Evolutionary conservation across 345 rosid species (phyloP).

Genomic region (rapeseed (Brassica napus)): DNA sequence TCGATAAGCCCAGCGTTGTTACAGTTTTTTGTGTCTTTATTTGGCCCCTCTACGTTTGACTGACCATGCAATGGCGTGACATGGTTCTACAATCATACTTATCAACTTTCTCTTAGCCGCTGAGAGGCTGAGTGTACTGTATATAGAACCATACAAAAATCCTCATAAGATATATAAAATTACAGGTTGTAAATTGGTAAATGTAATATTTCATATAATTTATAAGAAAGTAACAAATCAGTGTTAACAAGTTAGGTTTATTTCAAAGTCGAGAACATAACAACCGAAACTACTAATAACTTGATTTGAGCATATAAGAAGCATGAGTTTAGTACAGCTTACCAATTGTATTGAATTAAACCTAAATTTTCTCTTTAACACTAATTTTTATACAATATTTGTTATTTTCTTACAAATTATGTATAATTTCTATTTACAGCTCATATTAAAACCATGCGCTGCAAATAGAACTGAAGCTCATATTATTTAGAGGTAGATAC

Average conservation of each 20-base stretch:
- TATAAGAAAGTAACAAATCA: neutral
- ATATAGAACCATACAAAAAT: no score
- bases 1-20: neutral
- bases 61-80: neutral
- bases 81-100: no score
- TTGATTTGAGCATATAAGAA: neutral
- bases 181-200: no score
- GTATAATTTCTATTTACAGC: no score
- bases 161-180: no score
- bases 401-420: no score
- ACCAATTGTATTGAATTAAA: neutral
- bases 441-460: no score
- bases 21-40: neutral
- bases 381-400: no score
- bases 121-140: no score
- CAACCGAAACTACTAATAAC: neutral
- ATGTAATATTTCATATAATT: no score
- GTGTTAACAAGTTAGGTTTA: neutral
- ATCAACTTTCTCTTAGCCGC: no score
- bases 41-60: neutral
- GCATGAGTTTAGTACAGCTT: neutral
- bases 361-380: no score
- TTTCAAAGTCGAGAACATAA: neutral
- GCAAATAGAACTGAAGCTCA: neutral
- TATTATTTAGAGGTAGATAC: neutral